Percentiles rank a stretch among this genome's conserved stretches.
phyloP scores from a whole-genome alignment of 768 basidiomycete species.

The Boletales sp. region DNA sequence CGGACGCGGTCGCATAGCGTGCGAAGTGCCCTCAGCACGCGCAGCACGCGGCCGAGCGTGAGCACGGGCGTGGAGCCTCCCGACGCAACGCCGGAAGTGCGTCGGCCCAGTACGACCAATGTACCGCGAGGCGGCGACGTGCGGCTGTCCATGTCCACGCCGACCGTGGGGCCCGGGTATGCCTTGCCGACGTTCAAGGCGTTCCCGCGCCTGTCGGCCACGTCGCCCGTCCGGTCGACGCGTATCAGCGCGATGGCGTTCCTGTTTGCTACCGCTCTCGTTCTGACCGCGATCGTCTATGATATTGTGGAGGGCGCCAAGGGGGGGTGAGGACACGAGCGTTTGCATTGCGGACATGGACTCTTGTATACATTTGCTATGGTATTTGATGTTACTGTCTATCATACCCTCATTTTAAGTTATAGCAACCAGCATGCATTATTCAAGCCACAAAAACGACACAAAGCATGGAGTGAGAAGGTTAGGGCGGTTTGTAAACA shows the following conservation, averaged over 20 bases:
- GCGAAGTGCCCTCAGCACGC: slow-evolving; percentile 3
- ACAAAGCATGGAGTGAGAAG: too few species aligned
- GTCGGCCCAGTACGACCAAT: neutral
- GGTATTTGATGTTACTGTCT: too few species aligned
- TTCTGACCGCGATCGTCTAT: slow-evolving; percentile 17
- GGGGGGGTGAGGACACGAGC: neutral
- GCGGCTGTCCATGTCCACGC: slow-evolving; percentile 2
- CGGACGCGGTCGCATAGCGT: slow-evolving; percentile 2
- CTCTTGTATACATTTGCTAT: too few species aligned
- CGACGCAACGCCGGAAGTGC: neutral
- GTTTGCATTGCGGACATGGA: too few species aligned
- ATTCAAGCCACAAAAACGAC: too few species aligned
- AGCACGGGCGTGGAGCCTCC: neutral
- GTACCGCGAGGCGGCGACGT: neutral
- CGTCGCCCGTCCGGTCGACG: slow-evolving; percentile 8
- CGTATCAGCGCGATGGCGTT: slow-evolving; percentile 8
- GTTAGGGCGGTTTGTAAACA: too few species aligned
- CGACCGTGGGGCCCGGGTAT: neutral
- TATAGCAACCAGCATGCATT: too few species aligned
- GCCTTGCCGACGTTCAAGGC: slow-evolving; percentile 9
- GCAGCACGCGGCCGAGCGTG: slow-evolving; percentile 2
- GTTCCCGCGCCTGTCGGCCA: slow-evolving; percentile 8
- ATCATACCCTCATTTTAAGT: too few species aligned
- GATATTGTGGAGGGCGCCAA: slow-evolving; percentile 6
- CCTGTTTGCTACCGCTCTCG: slow-evolving; percentile 4